phyloP scores from a whole-genome alignment of 2,329 filamentous ascomycete species.

The Arthrobotrys sphaeroides region DNA sequence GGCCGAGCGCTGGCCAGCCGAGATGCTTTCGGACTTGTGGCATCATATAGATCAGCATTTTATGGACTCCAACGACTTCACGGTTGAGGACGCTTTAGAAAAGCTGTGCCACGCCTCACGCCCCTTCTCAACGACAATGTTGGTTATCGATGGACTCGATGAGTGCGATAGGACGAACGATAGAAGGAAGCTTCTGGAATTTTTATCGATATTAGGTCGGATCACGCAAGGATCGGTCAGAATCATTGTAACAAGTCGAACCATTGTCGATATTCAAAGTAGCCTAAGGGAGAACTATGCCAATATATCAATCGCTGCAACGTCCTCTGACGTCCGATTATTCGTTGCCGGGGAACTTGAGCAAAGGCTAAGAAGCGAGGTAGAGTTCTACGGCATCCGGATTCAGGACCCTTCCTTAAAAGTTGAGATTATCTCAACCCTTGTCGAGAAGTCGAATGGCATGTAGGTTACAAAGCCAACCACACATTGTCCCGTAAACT shows the following conservation, averaged over 20 bases:
- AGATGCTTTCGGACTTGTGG: slow-evolving; percentile 2
- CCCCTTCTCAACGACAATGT: slow-evolving; percentile 1
- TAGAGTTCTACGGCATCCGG: slow-evolving; percentile 21
- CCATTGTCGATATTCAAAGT: slow-evolving; percentile 2
- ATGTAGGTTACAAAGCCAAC: slow-evolving; percentile 1
- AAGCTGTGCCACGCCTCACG: too few relatives aligned
- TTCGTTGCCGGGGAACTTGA: slow-evolving; percentile 25
- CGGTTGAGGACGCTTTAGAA: background rate
- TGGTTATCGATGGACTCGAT: slow-evolving; percentile 25
- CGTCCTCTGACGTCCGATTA: slow-evolving; percentile 17
- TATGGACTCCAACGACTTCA: too few relatives aligned
- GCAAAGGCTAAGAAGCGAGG: background rate
- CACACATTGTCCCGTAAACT: too few relatives aligned
- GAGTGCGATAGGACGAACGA: slow-evolving; percentile 7
- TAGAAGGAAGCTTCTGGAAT: background rate
- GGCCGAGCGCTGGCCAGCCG: background rate
- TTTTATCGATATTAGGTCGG: background rate
- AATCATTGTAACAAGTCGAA: slow-evolving; percentile 20
- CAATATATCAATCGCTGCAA: slow-evolving; percentile 32
- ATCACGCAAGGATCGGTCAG: background rate
- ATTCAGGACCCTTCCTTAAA: slow-evolving; percentile 11
- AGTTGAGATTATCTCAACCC: background rate
- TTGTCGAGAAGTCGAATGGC: slow-evolving; percentile 12
- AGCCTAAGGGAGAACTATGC: background rate
- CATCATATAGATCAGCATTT: too few relatives aligned